Percentiles rank a stretch among this genome's conserved stretches.
Evolutionary conservation across 2,329 filamentous ascomycete genomes (phyloP).

Genomic region (Diaporthe citri): DNA sequence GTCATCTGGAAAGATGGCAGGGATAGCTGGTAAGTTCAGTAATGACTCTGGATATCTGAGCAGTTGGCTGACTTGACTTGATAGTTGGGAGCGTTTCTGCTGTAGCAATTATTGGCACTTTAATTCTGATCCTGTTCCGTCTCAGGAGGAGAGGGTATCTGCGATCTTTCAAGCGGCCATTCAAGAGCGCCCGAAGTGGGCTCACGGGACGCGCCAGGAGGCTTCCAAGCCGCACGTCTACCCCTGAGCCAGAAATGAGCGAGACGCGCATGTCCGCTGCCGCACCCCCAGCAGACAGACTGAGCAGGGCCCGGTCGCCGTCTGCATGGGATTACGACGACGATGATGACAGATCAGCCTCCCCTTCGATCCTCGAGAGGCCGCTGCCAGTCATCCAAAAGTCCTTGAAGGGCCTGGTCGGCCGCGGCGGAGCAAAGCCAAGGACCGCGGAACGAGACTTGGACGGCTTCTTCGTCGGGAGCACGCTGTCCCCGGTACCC

Average conservation of each 20-base stretch:
- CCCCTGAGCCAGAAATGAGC: constrained; percentile 10
- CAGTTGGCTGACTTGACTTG: neutral
- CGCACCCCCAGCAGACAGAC: neutral
- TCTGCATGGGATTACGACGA: constrained; percentile 13
- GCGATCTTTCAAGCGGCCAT: neutral
- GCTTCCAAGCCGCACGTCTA: constrained; percentile 12
- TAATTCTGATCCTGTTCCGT: constrained; percentile 11
- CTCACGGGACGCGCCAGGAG: neutral
- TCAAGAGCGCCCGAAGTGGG: neutral
- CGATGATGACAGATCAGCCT: neutral
- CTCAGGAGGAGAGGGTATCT: constrained; percentile 19
- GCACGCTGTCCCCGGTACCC: neutral
- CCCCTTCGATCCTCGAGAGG: neutral
- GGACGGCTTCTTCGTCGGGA: constrained; percentile 15
- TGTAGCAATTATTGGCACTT: constrained; percentile 10
- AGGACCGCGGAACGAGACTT: neutral
- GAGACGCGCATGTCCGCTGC: neutral
- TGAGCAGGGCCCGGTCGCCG: neutral
- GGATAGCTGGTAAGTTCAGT: constrained; percentile 25
- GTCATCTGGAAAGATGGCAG: constrained; percentile 29
- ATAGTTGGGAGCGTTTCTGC: constrained; percentile 32
- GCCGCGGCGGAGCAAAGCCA: constrained; percentile 1
- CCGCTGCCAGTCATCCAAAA: neutral
- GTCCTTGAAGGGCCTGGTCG: neutral
- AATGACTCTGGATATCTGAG: neutral